Conservation (phyloP, 768 basidiomycete genomes). For the Podaxis carcinomalis region DNA sequence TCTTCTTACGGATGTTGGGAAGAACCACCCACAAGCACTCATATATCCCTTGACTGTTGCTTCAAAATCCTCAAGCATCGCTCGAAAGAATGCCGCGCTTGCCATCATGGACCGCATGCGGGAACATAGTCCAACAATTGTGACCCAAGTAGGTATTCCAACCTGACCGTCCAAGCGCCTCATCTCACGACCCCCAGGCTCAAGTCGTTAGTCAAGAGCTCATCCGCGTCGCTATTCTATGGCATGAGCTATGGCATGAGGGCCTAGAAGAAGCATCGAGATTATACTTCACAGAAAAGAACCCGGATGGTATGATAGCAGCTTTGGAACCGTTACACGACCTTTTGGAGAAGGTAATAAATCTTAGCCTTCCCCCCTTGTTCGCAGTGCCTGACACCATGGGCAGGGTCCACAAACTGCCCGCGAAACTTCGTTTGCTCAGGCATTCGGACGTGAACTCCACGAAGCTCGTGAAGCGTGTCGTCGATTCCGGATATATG, state of each 20-base stretch:
- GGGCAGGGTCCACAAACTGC: slow-evolving; percentile 86
- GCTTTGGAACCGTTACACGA: slow-evolving; percentile 91
- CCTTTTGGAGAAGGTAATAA: slow-evolving; percentile 73
- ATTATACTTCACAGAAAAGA: slow-evolving; percentile 94
- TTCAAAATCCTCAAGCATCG: slow-evolving; percentile 85
- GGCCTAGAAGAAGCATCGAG: slow-evolving; percentile 96
- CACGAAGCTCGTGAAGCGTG: slow-evolving; percentile 91
- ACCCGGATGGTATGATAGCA: slow-evolving; percentile 95
- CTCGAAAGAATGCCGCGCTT: slow-evolving; percentile 78
- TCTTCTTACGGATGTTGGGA: slow-evolving; percentile 88
- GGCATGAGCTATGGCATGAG: slow-evolving; percentile 99
- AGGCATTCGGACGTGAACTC: slow-evolving; percentile 90
- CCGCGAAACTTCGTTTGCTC: slow-evolving; percentile 91
- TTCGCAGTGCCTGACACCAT: neutral
- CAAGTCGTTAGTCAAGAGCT: slow-evolving; percentile 84
- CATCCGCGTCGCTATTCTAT: slow-evolving; percentile 94
- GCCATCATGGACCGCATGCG: slow-evolving; percentile 90
- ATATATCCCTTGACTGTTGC: slow-evolving; percentile 96
- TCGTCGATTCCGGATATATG: slow-evolving; percentile 77
- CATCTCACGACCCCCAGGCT: neutral
- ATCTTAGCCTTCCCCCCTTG: neutral
- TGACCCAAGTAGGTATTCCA: slow-evolving; percentile 62
- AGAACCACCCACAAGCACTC: slow-evolving; percentile 94
- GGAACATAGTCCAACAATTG: slow-evolving; percentile 84
- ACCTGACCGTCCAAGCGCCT: neutral